Evolutionary conservation across 2,329 filamentous ascomycete species (phyloP), one percentile per base, ranked within the genome.

Genomic region (Cladosporium sp.): DNA sequence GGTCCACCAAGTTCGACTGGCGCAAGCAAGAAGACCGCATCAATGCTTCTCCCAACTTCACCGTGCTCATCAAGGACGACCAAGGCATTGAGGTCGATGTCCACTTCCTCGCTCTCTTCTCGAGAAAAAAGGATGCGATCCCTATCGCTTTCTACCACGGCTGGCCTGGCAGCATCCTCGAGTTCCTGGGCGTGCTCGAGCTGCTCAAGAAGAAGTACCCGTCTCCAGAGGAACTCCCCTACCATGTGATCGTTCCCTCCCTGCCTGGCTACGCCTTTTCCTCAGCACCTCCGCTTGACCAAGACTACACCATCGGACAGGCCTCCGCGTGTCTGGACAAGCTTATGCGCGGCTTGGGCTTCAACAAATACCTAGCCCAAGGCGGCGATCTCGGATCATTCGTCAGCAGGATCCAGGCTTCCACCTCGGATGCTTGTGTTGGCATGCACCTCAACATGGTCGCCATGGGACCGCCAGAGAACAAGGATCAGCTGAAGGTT

Each of bases 61-160:
- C 73, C 1, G 74, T 77, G 0, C 67, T 73, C 0, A 74, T 85
- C 61, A 75, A 76, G 16, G 80, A 81, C 46, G 72, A 75, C 10
- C 75, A 79, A 7, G 76, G 76, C 29, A 69, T 69, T 10, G 66
- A 68, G n/a, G 72, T 81, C 55, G 72, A 77, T 2, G 75, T 87
- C 28, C 85, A 87, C 69, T 87, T 87, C 71, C 74, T 79, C 1
- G 85, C 80, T 0, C 76, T 88, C 0, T 87, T 87, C 67, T 87
- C 85, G 0, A 69, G 78, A 46, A 81, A 79, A 37, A 50, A 73
- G n/a, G 74, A 78, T 55, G 78, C 78, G 5, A 72, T 76, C 12
- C 77, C 77, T 1, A 71, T 78, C 18, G 71, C 76, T 2, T 77
- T 77, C 65, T 71, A 71, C 21, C 77, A 78, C 64, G 76, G 76